A percentile compares a stretch with the other conserved stretches of the same genome.
These are phyloP conservation scores for Cryptosporidium sp. DNA, from an alignment of 169 alveolate species.

Conservation along the genomic window DNA sequence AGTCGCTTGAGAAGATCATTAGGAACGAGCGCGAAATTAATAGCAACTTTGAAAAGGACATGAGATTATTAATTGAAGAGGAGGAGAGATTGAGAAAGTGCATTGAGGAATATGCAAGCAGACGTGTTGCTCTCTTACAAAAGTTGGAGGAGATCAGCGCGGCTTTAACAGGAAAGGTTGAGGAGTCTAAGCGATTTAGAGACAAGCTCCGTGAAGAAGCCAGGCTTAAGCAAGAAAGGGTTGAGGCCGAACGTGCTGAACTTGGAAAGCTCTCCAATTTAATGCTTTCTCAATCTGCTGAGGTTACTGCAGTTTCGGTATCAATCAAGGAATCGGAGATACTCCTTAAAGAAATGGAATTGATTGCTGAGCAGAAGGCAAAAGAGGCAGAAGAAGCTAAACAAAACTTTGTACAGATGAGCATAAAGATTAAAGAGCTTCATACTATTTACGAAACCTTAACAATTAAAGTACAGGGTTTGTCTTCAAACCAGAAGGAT, in stretches of 20 bases:
- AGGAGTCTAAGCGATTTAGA: constrained; percentile 22
- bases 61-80: constrained; percentile 31
- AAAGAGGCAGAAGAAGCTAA: constrained; percentile 36
- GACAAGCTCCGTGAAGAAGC: constrained; percentile 15
- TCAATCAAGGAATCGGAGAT: constrained; percentile 49
- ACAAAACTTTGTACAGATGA: constrained; percentile 9
- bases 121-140: not conserved
- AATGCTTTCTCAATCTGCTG: constrained; percentile 42
- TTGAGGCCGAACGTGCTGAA: constrained; percentile 24
- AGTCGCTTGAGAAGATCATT: constrained; percentile 22
- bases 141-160: constrained; percentile 5
- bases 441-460: constrained; percentile 7
- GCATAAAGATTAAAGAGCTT: constrained; percentile 23
- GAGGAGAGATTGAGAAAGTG: constrained; percentile 14
- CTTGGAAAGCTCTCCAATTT: constrained; percentile 13
- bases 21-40: constrained; percentile 27
- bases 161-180: constrained; percentile 24
- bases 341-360: constrained; percentile 4
- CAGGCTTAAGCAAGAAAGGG: not conserved
- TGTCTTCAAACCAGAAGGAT: not conserved
- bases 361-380: not conserved
- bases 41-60: constrained; percentile 7
- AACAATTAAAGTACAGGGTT: not conserved
- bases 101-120: constrained; percentile 27
- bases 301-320: not conserved